Evolutionary conservation across 2,329 filamentous ascomycete species (phyloP), one percentile per base, ranked within the genome.

Genomic region (Pseudocercospora pini-densiflorae): DNA sequence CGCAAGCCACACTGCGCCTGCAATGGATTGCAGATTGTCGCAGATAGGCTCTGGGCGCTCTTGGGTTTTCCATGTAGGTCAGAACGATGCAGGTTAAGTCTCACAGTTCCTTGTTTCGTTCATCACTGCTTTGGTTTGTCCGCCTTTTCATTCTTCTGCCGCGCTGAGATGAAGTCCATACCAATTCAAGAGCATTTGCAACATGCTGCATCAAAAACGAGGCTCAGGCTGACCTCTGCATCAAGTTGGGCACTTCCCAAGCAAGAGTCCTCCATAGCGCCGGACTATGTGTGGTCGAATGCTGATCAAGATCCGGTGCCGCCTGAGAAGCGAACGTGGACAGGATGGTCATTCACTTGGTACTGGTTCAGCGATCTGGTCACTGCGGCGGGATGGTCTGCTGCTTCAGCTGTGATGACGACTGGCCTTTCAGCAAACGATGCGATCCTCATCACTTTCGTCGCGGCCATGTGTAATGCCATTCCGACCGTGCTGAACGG

Each of bases 401-500:
- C 82, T 8, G 83, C 81, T 3, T 80, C 79, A 23, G 79, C 81
- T 61, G 82, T 85, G 61, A 75, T 85, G 10, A 79, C 81, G 14
- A 80, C 84, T 24, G 85, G 86, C 1, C 78, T 88, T 14, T 83
- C 80, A 62, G 88, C 85, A 78, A 80, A 81, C 55, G 86, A 89
- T 72, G 83, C 62, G 9, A 61, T 61, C 27, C 45, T 65, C 23
- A 54, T 65, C 10, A 61, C 57, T 4, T 65, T 61, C 8, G 59
- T 45, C 8, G 81, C 78, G 6, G 84, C 84, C 75, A 80, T 84
- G 73, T 83, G 85, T 65, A 82, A 86, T 61, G 84, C 83, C 43
- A 80, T 86, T 49, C 86, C 90, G 23, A 89, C 89, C 54, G 85
- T 86, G 16, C 80, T 85, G 10, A 89, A 87, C 70, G 65, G 65